These are phyloP conservation scores for Kalanchoe fedtschenkoi DNA, from an alignment of 164 flowering plant genomes.

Conservation along the genomic window DNA sequence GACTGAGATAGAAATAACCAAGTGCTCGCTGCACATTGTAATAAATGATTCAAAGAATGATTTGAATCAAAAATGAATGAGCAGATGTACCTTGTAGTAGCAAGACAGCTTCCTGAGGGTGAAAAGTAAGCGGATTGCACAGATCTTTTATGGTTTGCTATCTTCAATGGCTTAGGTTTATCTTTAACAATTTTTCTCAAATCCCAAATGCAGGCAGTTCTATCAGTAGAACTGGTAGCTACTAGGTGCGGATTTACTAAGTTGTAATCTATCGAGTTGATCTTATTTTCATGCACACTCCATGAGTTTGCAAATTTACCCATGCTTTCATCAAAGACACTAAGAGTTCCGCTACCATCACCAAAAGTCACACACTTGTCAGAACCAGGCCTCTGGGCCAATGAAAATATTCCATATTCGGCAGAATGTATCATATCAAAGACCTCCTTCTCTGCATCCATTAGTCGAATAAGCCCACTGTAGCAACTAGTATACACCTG, in stretches of 20 bases:
- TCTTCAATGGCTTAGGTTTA: slow-evolving; percentile 28
- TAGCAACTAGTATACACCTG: slow-evolving; percentile 69
- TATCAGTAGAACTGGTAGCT: slow-evolving; percentile 89
- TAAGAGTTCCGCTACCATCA: slow-evolving; percentile 55
- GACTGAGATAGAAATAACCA: not conserved
- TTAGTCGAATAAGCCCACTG: slow-evolving; percentile 59
- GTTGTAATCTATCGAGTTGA: slow-evolving; percentile 73
- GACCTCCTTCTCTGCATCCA: slow-evolving; percentile 71
- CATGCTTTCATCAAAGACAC: slow-evolving; percentile 49
- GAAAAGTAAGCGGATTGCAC: slow-evolving; percentile 91
- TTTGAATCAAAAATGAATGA: not conserved
- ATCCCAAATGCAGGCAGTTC: slow-evolving; percentile 87
- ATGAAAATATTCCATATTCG: slow-evolving; percentile 46
- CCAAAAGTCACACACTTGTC: slow-evolving; percentile 44
- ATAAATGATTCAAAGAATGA: not conserved
- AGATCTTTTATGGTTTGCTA: slow-evolving; percentile 37
- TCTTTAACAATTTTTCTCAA: slow-evolving; percentile 36
- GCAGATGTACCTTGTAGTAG: slow-evolving; percentile 63
- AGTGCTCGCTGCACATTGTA: not conserved
- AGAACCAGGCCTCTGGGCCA: slow-evolving; percentile 40
- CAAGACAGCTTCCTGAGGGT: slow-evolving; percentile 68
- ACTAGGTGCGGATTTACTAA: slow-evolving; percentile 40
- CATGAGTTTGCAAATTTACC: slow-evolving; percentile 35
- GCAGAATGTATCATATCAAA: slow-evolving; percentile 47
- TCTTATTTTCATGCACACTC: slow-evolving; percentile 51